Evolutionary conservation across 148 eudicot genomes (phyloP), one percentile per base, ranked within the genome.

Genomic region (Camellia sinensis): DNA sequence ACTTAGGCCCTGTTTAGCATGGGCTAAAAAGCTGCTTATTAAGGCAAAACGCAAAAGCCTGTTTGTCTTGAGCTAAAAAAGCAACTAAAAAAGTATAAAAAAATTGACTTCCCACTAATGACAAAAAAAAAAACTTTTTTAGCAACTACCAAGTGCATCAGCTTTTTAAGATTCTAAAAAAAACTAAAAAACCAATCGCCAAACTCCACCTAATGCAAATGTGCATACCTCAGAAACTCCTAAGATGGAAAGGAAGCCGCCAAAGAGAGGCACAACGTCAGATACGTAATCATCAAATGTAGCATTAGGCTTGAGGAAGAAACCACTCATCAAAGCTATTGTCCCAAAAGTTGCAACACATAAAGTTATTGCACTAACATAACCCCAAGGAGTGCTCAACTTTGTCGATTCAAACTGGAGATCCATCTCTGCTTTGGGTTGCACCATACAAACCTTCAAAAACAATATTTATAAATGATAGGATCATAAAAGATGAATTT

Each of bases 361-460:
- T 83, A 96, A 77, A 65, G 86, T 87, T 84, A 93, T 65, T 72
- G 98, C 93, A 85, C 97, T 92, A 41, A 92, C 0, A 80, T 90
- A 93, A 37, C 99, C 99, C 95, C 91, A 96, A 29, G 92, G 89
- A 79, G 93, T 93, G 88, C 95, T 96, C 77, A 93, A 83, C 83
- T 89, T 93, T 17, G 90, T 88, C 3, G 88, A 77, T 82, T 96
- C 99, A 73, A 96, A 92, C 79, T 96, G 91, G 78, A 96, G 95
- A 79, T 96, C 99, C 64, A 96, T 93, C 88, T 93, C 99, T 15
- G 95, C 70, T 83, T 96, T 93, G 11, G 99, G 99, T 88, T 96
- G 98, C 81, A 93, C 99, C 88, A 93, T 85, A 81, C 99, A 96
- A 71, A 93, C 99, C 98, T 93, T 73, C 13, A 83, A 74, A 71